These are phyloP conservation scores for Exophiala sp. DNA, from an alignment of 2,329 filamentous ascomycete species.

Conservation along the genomic window DNA sequence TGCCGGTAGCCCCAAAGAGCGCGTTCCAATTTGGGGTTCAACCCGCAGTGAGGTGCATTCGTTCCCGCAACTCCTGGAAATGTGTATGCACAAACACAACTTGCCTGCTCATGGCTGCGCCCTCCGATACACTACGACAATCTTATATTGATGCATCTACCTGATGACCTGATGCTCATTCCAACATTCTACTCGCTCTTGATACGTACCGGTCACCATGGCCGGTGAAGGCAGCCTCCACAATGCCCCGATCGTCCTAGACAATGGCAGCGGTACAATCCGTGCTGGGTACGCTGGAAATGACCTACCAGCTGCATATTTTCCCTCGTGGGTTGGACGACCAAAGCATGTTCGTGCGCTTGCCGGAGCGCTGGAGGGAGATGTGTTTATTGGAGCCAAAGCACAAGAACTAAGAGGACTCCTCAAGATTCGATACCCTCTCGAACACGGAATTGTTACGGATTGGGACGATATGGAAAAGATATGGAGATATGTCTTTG, in stretches of 20 bases:
- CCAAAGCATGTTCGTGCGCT: constrained; percentile 94
- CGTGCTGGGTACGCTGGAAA: constrained; percentile 95
- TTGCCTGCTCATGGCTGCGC: too few species aligned
- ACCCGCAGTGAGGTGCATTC: background rate
- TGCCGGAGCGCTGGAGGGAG: constrained; percentile 92
- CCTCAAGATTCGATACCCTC: constrained; percentile 90
- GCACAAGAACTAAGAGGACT: constrained; percentile 87
- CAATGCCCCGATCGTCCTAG: constrained; percentile 97
- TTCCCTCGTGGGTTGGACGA: constrained; percentile 93
- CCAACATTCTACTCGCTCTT: too few species aligned
- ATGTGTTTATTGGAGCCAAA: constrained; percentile 92
- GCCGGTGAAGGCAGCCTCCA: constrained; percentile 58
- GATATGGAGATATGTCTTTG: constrained; percentile 98
- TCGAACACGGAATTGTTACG: constrained; percentile 97
- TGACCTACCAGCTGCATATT: constrained; percentile 93
- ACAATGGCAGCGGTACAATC: constrained; percentile 98
- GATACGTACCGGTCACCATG: constrained; percentile 14
- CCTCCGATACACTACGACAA: too few species aligned
- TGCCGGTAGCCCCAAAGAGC: background rate
- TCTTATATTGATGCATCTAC: background rate
- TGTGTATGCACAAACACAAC: background rate
- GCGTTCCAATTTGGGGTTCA: background rate
- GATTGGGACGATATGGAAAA: constrained; percentile 99
- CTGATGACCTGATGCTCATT: background rate
- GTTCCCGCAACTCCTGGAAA: background rate